Conservation (phyloP, 2,329 filamentous ascomycete species). For the Alternaria consortialis region DNA sequence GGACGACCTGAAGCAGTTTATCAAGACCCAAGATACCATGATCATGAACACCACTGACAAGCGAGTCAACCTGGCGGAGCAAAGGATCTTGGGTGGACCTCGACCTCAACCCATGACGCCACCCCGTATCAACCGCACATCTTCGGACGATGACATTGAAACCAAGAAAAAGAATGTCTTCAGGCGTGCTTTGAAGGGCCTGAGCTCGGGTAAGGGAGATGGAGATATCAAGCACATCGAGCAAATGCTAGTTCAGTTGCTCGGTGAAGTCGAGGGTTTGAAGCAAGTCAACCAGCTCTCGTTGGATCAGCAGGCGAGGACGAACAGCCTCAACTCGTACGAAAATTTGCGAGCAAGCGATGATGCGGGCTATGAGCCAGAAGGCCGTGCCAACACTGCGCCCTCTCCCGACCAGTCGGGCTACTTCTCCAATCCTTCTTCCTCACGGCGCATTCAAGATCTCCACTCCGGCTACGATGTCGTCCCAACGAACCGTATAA, state of each 20-base stretch:
- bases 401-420: slow-evolving; percentile 79
- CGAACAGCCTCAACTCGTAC: slow-evolving; percentile 70
- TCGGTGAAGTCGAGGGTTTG: slow-evolving; percentile 84
- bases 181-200: slow-evolving; percentile 87
- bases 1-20: slow-evolving; percentile 91
- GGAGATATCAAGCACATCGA: slow-evolving; percentile 85
- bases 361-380: slow-evolving; percentile 80
- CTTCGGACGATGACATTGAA: slow-evolving; percentile 64
- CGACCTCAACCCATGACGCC: slow-evolving; percentile 71
- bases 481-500: slow-evolving; percentile 78
- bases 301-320: slow-evolving; percentile 43
- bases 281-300: slow-evolving; percentile 53
- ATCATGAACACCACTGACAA: slow-evolving; percentile 88
- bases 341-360: slow-evolving; percentile 76
- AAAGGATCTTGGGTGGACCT: slow-evolving; percentile 84
- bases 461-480: slow-evolving; percentile 62
- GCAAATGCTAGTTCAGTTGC: slow-evolving; percentile 78
- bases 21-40: slow-evolving; percentile 87
- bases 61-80: slow-evolving; percentile 84
- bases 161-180: slow-evolving; percentile 94
- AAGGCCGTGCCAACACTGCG: slow-evolving; percentile 79
- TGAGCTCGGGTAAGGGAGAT: slow-evolving; percentile 80
- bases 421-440: slow-evolving; percentile 70
- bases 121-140: slow-evolving; percentile 65
- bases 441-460: slow-evolving; percentile 55